phyloP scores from a whole-genome alignment of 2,329 filamentous ascomycete species.

The Sporothrix variecibatus region DNA sequence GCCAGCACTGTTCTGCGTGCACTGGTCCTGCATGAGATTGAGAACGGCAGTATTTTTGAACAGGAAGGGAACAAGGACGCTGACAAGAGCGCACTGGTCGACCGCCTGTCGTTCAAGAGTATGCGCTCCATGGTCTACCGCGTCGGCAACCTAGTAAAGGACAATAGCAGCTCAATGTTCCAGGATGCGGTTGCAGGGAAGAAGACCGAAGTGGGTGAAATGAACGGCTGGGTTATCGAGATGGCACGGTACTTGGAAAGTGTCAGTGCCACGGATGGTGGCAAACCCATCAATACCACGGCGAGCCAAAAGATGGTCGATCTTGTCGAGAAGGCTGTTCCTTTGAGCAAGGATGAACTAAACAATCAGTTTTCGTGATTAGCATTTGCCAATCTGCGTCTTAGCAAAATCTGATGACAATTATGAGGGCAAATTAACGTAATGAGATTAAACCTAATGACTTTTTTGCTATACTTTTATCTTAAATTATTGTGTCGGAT shows the following conservation, averaged over 20 bases:
- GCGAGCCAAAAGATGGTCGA: conserved; percentile 32
- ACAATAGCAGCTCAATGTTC: conserved; percentile 64
- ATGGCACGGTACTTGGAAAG: conserved; percentile 33
- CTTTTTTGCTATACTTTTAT: too few relatives aligned
- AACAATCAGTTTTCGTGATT: conserved; percentile 26
- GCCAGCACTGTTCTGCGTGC: conserved; percentile 70
- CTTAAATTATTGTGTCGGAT: background rate
- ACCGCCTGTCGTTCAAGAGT: conserved; percentile 47
- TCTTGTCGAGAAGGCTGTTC: conserved; percentile 32
- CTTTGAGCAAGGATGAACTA: conserved; percentile 29
- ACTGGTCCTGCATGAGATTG: conserved; percentile 62
- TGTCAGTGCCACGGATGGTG: background rate
- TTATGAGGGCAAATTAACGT: background rate
- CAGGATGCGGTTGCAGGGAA: conserved; percentile 58
- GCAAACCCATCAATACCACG: conserved; percentile 26
- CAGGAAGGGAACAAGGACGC: too few relatives aligned
- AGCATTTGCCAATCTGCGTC: too few relatives aligned
- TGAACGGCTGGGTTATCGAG: conserved; percentile 51
- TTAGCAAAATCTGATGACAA: background rate
- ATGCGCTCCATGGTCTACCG: conserved; percentile 50
- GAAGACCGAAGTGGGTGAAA: conserved; percentile 57
- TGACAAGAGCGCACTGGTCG: background rate
- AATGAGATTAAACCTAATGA: background rate
- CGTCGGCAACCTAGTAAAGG: conserved; percentile 50
- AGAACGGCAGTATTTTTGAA: conserved; percentile 43